Evolutionary conservation across 139 green algal species (phyloP).

Genomic region (Chlorella sp.): DNA sequence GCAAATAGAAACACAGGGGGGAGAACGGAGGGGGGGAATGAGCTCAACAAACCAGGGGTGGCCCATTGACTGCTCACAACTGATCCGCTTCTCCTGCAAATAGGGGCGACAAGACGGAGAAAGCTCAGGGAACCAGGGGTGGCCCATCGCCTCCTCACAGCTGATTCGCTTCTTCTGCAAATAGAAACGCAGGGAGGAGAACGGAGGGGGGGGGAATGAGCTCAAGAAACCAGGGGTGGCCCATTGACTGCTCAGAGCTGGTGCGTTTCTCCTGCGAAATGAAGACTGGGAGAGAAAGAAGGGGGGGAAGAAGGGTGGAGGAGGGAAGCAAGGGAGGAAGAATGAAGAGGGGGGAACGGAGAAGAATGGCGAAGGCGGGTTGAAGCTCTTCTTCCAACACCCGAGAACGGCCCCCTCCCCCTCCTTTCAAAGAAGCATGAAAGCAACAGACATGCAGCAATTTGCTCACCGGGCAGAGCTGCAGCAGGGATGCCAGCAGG

Average conservation of each 20-base stretch:
- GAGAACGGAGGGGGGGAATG: too few species aligned
- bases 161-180: conserved; percentile 51
- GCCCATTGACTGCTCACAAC: not conserved
- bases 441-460: not conserved
- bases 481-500: conserved; percentile 65
- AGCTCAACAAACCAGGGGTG: not conserved
- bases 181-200: not conserved
- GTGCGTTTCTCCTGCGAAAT: not conserved
- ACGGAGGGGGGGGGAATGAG: not conserved
- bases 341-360: too few species aligned
- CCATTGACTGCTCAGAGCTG: not conserved
- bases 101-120: too few species aligned
- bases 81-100: not conserved
- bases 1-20: not conserved
- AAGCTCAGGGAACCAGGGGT: conserved; percentile 64
- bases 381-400: too few species aligned
- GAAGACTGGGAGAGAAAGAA: not conserved
- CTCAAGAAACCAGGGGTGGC: not conserved
- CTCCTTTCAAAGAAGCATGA: not conserved
- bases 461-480: conserved; percentile 56
- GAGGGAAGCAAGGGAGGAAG: too few species aligned
- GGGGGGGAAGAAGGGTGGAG: not conserved
- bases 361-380: too few species aligned
- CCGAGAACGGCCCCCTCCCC: not conserved
- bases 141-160: conserved; percentile 59